Base-by-base conservation (phyloP, 306 rosid species). In the Bauhinia variegata region DNA sequence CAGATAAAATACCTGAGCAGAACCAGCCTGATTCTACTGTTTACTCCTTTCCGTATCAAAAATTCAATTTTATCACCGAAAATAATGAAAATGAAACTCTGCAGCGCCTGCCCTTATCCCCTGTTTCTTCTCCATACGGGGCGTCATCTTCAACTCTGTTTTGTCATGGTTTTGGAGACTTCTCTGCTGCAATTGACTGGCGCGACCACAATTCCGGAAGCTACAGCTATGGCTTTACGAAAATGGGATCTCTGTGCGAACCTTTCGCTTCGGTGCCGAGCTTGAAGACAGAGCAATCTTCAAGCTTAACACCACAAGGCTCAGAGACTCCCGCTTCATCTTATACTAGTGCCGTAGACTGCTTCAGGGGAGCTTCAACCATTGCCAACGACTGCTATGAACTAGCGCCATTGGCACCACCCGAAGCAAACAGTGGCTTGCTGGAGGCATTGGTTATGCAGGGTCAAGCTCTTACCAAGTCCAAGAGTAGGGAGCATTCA, bases 391-490 rank as follows among this genome's bases (percentile, higher is more conserved):
- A 51, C 15, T 54, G 50, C 46, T 52, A 78, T 46, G 42, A 65
- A n/a, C 77, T 59, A 30, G 48, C 81, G 11, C 73, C 68, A 11
- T 33, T 55, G 41, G 3, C 9, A 10, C 54, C 65, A 3, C 31
- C 62, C 17, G 76, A 46, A 4, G 70, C 63, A 19, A 84, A 85
- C 60, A 84, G 80, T 49, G 95, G 95, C 8, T 66, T 89, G 31
- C 73, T 89, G 72, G 89, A 85, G 53, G 92, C 72, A 50, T n/a
- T 89, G 7, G 68, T 87, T 48, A 34, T 38, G 38, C 85, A 87
- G 73, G 83, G 82, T 54, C 69, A 50, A 54, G 75, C 49, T 12
- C 66, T 77, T 46, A 67, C 54, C 18, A 81, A 74, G 54, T 12
- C 67, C 6, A 82, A 73, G 54, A 72, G 64, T 57, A n/a, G n/a